A percentile compares a stretch with the other conserved stretches of the same genome.
Evolutionary conservation across 1,284 basidiomycete genomes (phyloP).

Genomic region (Irpex rosettiformis): DNA sequence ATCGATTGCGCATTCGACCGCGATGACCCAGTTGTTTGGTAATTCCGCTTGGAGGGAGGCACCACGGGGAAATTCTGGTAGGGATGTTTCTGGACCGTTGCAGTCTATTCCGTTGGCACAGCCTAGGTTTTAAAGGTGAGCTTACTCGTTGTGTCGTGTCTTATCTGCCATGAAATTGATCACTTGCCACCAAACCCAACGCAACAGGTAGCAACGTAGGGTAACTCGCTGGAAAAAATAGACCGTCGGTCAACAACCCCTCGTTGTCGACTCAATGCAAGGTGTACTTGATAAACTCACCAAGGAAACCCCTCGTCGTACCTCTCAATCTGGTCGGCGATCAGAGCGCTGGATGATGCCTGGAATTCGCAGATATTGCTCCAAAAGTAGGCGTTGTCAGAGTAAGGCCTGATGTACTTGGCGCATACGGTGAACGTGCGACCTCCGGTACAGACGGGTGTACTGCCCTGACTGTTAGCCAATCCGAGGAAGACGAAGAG

Average conservation of each 20-base stretch:
- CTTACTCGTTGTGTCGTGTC: background rate
- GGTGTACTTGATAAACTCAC: background rate
- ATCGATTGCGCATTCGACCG: conserved; percentile 12
- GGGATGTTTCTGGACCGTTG: conserved; percentile 6
- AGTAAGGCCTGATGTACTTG: conserved; percentile 6
- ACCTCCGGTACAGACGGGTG: background rate
- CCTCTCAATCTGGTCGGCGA: conserved; percentile 8
- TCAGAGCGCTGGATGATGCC: background rate
- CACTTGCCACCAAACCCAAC: background rate
- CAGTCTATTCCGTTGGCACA: conserved; percentile 12
- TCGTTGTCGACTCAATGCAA: background rate
- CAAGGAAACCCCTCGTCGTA: conserved; percentile 5
- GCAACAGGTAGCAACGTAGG: conserved; percentile 2
- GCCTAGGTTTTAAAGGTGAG: background rate
- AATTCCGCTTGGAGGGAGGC: background rate
- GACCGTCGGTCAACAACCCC: background rate
- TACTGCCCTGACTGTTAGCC: no score
- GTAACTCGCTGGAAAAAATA: background rate
- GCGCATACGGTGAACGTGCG: conserved; percentile 5
- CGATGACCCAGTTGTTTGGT: conserved; percentile 6
- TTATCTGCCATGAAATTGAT: background rate
- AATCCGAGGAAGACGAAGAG: no score
- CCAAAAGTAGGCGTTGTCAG: conserved; percentile 9
- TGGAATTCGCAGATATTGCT: conserved; percentile 2
- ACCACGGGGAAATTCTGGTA: background rate